Conservation (phyloP, 495 filamentous ascomycete genomes). For the Aspergillus bridgeri region DNA sequence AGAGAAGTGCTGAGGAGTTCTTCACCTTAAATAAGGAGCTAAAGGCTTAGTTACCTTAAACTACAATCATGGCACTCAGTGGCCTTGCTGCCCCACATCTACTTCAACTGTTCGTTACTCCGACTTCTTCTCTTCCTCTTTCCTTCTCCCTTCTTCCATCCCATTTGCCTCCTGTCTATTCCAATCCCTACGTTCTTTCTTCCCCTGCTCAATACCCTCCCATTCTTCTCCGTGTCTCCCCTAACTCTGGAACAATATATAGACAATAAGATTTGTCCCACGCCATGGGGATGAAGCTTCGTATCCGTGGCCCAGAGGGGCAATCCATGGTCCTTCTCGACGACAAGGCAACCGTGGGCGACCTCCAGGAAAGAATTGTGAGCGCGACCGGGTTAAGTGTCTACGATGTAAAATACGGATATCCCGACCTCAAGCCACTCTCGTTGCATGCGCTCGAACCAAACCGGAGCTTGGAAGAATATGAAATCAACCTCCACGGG, state of each 20-base stretch:
- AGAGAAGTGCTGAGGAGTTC: too few relatives aligned
- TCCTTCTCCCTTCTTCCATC: not conserved
- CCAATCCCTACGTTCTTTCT: not conserved
- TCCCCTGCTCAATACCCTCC: not conserved
- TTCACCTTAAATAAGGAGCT: too few relatives aligned
- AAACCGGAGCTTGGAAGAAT: constrained; percentile 46
- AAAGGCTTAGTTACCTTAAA: too few relatives aligned
- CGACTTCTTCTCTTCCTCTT: not conserved
- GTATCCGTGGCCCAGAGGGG: constrained; percentile 61
- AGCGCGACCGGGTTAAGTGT: constrained; percentile 46
- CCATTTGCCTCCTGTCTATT: not conserved
- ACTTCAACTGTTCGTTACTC: not conserved
- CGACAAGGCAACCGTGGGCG: constrained; percentile 60
- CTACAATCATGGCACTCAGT: too few relatives aligned
- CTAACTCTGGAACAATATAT: not conserved
- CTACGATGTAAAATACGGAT: constrained; percentile 85
- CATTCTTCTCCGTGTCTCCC: too few relatives aligned
- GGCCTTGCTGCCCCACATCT: not conserved
- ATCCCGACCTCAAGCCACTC: constrained; percentile 68
- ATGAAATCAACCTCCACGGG: constrained; percentile 69
- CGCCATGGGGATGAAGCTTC: constrained; percentile 50
- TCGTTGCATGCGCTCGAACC: constrained; percentile 49
- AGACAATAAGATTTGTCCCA: not conserved
- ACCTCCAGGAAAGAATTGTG: constrained; percentile 55
- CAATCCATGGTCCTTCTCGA: constrained; percentile 60